phyloP scores from a whole-genome alignment of 2,329 filamentous ascomycete genomes.

The Paracorniculantispora psalliotae region DNA sequence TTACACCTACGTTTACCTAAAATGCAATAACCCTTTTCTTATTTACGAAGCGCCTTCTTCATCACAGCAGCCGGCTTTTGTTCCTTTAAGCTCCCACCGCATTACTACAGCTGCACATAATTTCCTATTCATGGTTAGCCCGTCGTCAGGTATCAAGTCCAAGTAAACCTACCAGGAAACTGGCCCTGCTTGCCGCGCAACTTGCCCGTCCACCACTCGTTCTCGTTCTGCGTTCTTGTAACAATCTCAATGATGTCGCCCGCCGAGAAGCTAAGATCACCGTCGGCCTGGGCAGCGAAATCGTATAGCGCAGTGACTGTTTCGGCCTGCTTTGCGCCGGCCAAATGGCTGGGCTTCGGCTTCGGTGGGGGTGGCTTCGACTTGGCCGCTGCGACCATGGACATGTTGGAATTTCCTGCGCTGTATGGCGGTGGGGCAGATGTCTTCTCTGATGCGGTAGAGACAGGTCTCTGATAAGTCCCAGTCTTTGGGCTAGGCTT shows the following conservation, averaged over 20 bases:
- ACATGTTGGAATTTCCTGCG: conserved; percentile 36
- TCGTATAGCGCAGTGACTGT: conserved; percentile 90
- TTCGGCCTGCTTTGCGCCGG: conserved; percentile 60
- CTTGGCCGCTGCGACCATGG: conserved; percentile 47
- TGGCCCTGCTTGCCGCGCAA: conserved; percentile 77
- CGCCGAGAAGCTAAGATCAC: conserved; percentile 83
- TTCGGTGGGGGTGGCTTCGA: conserved; percentile 68
- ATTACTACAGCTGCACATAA: conserved; percentile 11
- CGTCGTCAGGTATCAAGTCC: background rate
- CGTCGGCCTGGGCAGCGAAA: conserved; percentile 91
- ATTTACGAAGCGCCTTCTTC: background rate
- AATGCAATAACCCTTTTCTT: background rate
- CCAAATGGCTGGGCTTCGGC: conserved; percentile 74
- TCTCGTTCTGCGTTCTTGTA: conserved; percentile 76
- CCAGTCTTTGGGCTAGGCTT: conserved; percentile 23
- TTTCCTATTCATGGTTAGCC: conserved; percentile 22
- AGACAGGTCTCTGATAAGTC: conserved; percentile 30
- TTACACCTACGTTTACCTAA: background rate
- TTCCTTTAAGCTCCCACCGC: background rate
- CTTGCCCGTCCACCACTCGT: conserved; percentile 95
- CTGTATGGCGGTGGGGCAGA: conserved; percentile 70
- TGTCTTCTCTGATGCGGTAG: conserved; percentile 40
- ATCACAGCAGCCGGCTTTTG: background rate
- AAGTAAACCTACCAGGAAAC: conserved; percentile 71
- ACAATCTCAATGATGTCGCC: conserved; percentile 90